Conservation (phyloP, 2,329 filamentous ascomycete genomes). For the Ophiostoma populinum region DNA sequence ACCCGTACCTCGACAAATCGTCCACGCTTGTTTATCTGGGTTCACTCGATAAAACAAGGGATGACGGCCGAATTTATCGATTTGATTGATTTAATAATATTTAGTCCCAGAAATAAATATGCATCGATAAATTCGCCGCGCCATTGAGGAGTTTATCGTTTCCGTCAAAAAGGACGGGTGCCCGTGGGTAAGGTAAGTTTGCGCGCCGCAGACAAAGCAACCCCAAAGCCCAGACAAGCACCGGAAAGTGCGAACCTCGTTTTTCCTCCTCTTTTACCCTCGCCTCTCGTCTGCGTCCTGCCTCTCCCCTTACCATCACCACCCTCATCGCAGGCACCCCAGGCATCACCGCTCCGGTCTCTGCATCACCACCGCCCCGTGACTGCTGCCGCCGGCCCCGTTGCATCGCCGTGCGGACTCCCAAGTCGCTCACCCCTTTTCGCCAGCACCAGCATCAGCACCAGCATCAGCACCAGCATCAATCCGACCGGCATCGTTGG, state of each 20-base stretch:
- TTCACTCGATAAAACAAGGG: conserved; percentile 2
- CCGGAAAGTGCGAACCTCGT: conserved; percentile 9
- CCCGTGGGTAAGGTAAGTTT: conserved; percentile 14
- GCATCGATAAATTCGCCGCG: too few relatives aligned
- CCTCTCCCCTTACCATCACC: not conserved
- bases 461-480: too few relatives aligned
- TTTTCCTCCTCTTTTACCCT: conserved; percentile 1
- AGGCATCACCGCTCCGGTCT: too few relatives aligned
- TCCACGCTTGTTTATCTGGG: not conserved
- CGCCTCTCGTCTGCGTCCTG: not conserved
- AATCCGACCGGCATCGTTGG: too few relatives aligned
- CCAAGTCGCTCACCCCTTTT: too few relatives aligned
- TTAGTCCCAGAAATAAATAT: conserved; percentile 5
- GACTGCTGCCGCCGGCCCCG: too few relatives aligned
- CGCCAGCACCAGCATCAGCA: too few relatives aligned
- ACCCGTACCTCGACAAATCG: too few relatives aligned
- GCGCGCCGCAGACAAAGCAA: conserved; percentile 11
- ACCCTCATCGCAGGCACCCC: too few relatives aligned
- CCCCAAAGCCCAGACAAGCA: conserved; percentile 11
- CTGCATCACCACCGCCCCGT: too few relatives aligned
- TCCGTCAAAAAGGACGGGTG: conserved; percentile 4
- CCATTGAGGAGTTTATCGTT: too few relatives aligned
- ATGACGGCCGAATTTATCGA: not conserved
- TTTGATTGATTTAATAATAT: not conserved
- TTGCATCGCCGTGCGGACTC: too few relatives aligned